These are phyloP conservation scores for Eucalyptus marginata DNA, from an alignment of 345 rosid genomes.

Conservation along the genomic window DNA sequence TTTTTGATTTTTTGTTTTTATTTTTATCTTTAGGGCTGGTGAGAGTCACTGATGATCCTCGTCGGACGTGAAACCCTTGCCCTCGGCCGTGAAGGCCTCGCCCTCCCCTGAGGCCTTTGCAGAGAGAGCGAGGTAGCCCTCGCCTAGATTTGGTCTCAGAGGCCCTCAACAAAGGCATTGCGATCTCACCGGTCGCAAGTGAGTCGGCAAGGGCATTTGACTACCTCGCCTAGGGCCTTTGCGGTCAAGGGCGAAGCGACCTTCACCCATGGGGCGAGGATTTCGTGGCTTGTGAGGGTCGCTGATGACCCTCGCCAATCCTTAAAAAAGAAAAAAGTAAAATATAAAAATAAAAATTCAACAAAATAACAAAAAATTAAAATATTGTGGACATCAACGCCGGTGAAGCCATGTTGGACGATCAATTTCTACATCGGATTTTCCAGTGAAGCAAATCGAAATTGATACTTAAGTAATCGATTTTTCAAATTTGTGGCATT, in stretches of 20 bases:
- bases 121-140: rapidly evolving
- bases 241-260: rapidly evolving
- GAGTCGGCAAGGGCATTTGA: rapidly evolving
- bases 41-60: rapidly evolving
- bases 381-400: rapidly evolving
- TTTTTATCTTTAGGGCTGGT: no score
- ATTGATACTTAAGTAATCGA: no score
- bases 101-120: rapidly evolving
- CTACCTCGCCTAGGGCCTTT: no score
- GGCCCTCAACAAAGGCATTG: no score
- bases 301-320: rapidly evolving
- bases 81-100: rapidly evolving
- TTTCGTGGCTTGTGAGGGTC: no score
- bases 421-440: rapidly evolving
- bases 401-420: rapidly evolving
- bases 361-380: no score
- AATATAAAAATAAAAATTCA: no score
- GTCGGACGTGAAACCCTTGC: rapidly evolving
- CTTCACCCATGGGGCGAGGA: no score
- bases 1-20: no score
- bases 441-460: rapidly evolving
- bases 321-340: rapidly evolving
- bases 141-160: no score
- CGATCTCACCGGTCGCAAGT: rapidly evolving
- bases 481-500: no score